These are phyloP conservation scores for Pichia exigua DNA, from an alignment of 805 yeast species.

Conservation along the genomic window DNA sequence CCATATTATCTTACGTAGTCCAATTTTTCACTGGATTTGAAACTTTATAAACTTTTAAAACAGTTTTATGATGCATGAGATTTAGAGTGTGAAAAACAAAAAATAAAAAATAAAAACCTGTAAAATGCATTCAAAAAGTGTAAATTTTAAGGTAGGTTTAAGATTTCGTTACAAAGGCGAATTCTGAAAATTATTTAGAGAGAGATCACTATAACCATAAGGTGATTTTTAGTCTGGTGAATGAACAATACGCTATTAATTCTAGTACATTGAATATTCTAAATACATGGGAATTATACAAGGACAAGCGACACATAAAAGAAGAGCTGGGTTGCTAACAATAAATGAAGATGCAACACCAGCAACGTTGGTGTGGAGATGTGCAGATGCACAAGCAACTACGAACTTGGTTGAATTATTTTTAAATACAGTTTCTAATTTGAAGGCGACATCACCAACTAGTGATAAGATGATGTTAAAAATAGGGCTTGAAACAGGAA, in stretches of 20 bases:
- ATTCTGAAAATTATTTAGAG: no score
- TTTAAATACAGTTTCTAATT: slow-evolving; percentile 36
- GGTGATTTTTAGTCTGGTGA: no score
- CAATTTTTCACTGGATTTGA: neutral
- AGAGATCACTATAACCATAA: no score
- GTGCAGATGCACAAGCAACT: slow-evolving; percentile 40
- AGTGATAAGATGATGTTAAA: slow-evolving; percentile 62
- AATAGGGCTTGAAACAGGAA: slow-evolving; percentile 30
- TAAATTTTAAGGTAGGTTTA: no score
- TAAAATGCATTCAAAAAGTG: no score
- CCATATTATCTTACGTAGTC: neutral
- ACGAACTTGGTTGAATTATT: slow-evolving; percentile 34
- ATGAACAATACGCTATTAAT: no score
- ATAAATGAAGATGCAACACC: slow-evolving; percentile 51
- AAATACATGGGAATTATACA: slow-evolving; percentile 4
- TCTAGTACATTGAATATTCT: no score
- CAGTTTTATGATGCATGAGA: neutral
- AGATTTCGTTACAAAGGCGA: no score
- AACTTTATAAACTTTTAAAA: no score
- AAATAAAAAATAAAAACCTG: no score
- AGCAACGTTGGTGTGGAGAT: slow-evolving; percentile 48
- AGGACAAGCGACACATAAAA: slow-evolving; percentile 9
- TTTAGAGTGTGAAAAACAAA: neutral
- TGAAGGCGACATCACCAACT: slow-evolving; percentile 65
- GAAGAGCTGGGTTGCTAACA: slow-evolving; percentile 45